phyloP scores from a whole-genome alignment of 2,329 filamentous ascomycete genomes.

The Aureobasidium sp. region DNA sequence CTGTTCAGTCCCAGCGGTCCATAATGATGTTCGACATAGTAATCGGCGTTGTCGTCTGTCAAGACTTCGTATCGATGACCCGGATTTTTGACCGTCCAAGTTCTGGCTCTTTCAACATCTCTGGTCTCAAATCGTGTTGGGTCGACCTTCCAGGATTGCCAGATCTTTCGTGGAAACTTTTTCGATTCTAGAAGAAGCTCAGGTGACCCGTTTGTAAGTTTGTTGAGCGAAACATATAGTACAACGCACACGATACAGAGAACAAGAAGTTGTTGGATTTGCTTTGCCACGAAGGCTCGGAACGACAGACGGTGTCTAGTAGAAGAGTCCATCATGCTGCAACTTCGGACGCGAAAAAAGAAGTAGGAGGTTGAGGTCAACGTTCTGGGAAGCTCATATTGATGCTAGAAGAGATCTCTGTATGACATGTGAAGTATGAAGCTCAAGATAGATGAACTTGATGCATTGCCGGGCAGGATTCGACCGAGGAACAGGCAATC shows the following conservation, averaged over 20 bases:
- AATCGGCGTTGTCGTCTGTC: slow-evolving; percentile 59
- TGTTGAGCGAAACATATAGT: background rate
- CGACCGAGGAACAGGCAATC: too few relatives aligned
- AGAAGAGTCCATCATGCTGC: background rate
- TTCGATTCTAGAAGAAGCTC: background rate
- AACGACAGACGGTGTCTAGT: background rate
- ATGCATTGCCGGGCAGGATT: too few relatives aligned
- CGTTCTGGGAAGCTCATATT: too few relatives aligned
- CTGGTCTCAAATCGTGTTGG: slow-evolving; percentile 58
- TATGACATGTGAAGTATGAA: too few relatives aligned
- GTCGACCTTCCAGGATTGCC: slow-evolving; percentile 69
- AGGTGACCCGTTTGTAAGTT: background rate
- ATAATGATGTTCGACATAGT: slow-evolving; percentile 61
- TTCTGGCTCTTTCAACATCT: slow-evolving; percentile 52
- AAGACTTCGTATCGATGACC: slow-evolving; percentile 59
- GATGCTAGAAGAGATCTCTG: too few relatives aligned
- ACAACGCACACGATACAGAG: background rate
- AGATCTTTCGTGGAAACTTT: slow-evolving; percentile 59
- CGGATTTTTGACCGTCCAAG: slow-evolving; percentile 60
- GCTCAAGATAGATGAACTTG: too few relatives aligned
- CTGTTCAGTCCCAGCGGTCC: slow-evolving; percentile 57
- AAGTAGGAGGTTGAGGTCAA: background rate
- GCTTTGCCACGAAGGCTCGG: background rate
- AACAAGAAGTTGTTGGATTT: background rate
- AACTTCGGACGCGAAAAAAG: background rate